Evolutionary conservation across 2,329 filamentous ascomycete genomes (phyloP).

Genomic region (Metarhizium guizhouense): DNA sequence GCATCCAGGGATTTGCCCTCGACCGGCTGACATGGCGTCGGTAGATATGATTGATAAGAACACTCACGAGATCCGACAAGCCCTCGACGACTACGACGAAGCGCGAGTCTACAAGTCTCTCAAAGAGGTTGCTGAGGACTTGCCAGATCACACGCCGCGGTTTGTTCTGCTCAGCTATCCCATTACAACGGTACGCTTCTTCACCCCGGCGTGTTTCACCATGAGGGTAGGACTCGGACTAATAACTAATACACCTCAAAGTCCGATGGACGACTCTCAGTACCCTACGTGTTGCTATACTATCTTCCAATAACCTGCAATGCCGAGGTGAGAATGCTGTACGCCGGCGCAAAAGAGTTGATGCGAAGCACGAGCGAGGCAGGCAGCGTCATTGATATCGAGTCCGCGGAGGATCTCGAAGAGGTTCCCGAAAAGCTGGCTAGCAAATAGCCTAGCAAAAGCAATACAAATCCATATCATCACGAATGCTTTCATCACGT

Average conservation of each 20-base stretch:
- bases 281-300: constrained; percentile 91
- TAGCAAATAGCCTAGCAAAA: constrained; percentile 15
- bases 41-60: constrained; percentile 84
- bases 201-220: not conserved
- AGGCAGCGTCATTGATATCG: constrained; percentile 78
- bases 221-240: not conserved
- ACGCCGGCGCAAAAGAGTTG: constrained; percentile 90
- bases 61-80: constrained; percentile 80
- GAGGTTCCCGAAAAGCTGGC: constrained; percentile 63
- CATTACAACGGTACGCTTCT: constrained; percentile 58
- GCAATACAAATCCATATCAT: constrained; percentile 1
- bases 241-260: constrained; percentile 23
- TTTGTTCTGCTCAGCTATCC: constrained; percentile 90
- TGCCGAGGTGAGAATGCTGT: constrained; percentile 79
- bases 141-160: constrained; percentile 85
- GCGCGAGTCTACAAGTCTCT: constrained; percentile 71
- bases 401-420: constrained; percentile 69
- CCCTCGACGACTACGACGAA: constrained; percentile 43
- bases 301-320: constrained; percentile 92
- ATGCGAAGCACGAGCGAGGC: constrained; percentile 91
- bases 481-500: not conserved
- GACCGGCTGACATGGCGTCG: constrained; percentile 6
- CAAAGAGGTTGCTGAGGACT: constrained; percentile 73
- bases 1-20: not conserved
- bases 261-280: constrained; percentile 74